These are phyloP conservation scores for Clarireedia paspali DNA, from an alignment of 2,329 filamentous ascomycete species.

Conservation along the genomic window DNA sequence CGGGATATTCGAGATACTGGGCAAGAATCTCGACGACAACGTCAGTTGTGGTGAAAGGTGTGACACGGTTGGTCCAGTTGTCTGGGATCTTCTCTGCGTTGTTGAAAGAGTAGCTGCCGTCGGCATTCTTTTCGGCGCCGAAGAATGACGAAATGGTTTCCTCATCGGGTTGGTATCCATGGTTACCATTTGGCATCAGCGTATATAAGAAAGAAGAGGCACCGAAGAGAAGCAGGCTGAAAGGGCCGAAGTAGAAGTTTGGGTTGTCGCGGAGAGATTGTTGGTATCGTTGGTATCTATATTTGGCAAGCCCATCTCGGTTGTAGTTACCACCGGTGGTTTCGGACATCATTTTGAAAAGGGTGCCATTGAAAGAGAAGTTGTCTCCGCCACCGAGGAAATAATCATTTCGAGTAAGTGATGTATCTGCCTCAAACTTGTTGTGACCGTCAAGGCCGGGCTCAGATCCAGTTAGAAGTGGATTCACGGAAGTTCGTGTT, in stretches of 20 bases:
- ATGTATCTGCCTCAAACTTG: constrained; percentile 44
- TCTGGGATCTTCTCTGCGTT: background rate
- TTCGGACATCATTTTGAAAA: constrained; percentile 26
- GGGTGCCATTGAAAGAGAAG: constrained; percentile 25
- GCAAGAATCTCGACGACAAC: background rate
- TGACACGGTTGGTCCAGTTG: background rate
- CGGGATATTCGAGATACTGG: background rate
- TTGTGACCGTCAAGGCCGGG: constrained; percentile 34
- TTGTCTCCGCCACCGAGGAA: constrained; percentile 13
- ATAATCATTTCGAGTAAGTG: constrained; percentile 42
- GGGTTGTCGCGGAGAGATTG: constrained; percentile 20
- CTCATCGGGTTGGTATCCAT: background rate
- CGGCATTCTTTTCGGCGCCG: background rate
- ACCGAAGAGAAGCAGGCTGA: background rate
- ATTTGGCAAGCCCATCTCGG: constrained; percentile 18
- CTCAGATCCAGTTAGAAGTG: constrained; percentile 15
- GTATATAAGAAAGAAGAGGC: background rate
- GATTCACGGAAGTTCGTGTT: constrained; percentile 26
- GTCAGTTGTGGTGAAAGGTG: background rate
- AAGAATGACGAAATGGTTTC: background rate
- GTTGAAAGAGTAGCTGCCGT: constrained; percentile 1
- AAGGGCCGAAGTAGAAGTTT: constrained; percentile 23
- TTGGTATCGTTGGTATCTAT: constrained; percentile 28
- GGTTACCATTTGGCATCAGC: constrained; percentile 1
- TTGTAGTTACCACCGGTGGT: constrained; percentile 31